Percentiles rank a stretch among this genome's conserved stretches.
These are phyloP conservation scores for Silene latifolia DNA, from an alignment of 148 eudicot species.

Conservation along the genomic window DNA sequence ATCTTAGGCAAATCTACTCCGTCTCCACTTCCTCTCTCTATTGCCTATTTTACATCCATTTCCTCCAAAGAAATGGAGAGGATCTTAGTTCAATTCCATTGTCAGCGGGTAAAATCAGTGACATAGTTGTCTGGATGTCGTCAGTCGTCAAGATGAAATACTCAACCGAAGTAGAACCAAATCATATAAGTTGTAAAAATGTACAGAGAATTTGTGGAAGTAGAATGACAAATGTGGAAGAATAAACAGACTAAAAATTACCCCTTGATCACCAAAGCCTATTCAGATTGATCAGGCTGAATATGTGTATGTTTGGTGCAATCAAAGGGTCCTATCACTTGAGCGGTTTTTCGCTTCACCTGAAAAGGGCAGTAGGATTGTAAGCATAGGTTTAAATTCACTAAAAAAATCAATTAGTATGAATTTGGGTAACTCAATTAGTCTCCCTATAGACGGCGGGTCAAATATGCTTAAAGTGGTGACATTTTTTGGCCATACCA, in stretches of 20 bases:
- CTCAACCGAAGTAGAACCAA: neutral
- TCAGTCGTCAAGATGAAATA: neutral
- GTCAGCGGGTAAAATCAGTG: no score
- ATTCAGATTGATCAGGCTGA: constrained; percentile 30
- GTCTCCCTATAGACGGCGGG: no score
- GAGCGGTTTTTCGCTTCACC: constrained; percentile 72
- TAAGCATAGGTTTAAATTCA: neutral
- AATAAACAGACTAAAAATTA: constrained; percentile 4
- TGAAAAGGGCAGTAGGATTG: constrained; percentile 34
- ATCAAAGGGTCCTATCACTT: constrained; percentile 74
- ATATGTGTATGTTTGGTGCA: constrained; percentile 67
- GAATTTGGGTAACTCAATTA: no score
- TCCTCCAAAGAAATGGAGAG: no score
- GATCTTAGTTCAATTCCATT: no score
- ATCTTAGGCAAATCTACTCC: no score
- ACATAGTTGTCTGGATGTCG: neutral
- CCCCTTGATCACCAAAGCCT: constrained; percentile 13
- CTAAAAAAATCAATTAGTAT: neutral
- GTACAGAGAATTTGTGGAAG: neutral
- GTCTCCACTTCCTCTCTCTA: no score
- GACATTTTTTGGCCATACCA: no score
- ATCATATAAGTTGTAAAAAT: neutral
- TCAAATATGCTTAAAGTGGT: no score
- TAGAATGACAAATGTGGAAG: neutral
- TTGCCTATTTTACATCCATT: no score